These are phyloP conservation scores for Tilletia caries DNA, from an alignment of 1,284 basidiomycete species.

Conservation along the genomic window DNA sequence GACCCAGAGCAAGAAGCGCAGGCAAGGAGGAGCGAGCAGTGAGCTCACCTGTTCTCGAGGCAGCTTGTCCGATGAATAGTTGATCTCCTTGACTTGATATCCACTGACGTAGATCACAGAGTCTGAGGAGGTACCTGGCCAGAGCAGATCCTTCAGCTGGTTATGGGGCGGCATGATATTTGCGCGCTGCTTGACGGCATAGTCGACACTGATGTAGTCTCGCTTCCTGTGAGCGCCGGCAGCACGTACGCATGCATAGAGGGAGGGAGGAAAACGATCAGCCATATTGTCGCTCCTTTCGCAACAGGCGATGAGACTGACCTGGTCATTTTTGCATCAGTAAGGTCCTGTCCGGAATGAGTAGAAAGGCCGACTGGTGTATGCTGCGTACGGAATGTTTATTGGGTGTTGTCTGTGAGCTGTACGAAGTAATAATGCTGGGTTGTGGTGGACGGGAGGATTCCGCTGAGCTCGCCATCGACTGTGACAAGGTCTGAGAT, in stretches of 20 bases:
- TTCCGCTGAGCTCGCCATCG: too few relatives aligned
- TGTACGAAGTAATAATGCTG: too few relatives aligned
- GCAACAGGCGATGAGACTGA: background rate
- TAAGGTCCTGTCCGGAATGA: too few relatives aligned
- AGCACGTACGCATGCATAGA: background rate
- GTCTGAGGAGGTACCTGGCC: conserved; percentile 5
- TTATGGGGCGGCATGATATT: background rate
- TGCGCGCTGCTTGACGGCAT: conserved; percentile 11
- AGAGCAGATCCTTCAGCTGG: conserved; percentile 13
- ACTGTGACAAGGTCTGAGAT: too few relatives aligned
- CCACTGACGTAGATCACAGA: conserved; percentile 35
- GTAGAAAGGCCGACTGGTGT: too few relatives aligned
- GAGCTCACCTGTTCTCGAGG: background rate
- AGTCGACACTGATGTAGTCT: background rate
- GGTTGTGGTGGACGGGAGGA: too few relatives aligned
- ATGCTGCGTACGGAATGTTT: too few relatives aligned
- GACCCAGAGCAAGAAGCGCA: background rate
- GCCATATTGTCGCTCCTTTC: background rate
- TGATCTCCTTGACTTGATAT: conserved; percentile 34
- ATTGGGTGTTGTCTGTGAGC: too few relatives aligned
- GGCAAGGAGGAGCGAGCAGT: background rate
- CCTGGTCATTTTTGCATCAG: background rate
- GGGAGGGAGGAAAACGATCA: background rate
- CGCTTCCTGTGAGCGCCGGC: background rate
- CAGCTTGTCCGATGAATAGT: conserved; percentile 28